These are phyloP conservation scores for Ottelia alismoides DNA, from an alignment of 106 monocot species.

Conservation along the genomic window DNA sequence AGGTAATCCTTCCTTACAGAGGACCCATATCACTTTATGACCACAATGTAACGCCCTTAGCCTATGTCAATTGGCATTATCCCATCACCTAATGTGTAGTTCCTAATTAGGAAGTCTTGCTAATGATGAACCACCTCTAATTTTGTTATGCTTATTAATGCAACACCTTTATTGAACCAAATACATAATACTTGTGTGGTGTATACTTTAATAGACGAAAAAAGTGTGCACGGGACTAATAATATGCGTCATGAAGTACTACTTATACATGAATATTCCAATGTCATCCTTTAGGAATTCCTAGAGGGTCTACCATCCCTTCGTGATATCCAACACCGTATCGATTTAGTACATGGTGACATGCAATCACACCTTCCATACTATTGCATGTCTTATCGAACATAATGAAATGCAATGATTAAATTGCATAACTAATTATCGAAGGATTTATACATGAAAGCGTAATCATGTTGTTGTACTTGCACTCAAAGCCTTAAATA, in stretches of 20 bases:
- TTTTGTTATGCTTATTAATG: neutral
- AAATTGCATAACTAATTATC: too few relatives aligned
- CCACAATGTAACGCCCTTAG: too few relatives aligned
- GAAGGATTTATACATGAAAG: too few relatives aligned
- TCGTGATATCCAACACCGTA: neutral
- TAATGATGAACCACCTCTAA: neutral
- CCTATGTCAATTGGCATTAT: too few relatives aligned
- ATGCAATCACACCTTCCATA: neutral
- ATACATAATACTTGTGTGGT: neutral
- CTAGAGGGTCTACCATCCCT: neutral
- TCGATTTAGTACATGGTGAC: neutral
- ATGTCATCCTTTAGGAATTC: neutral
- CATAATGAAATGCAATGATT: too few relatives aligned
- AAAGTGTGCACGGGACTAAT: neutral
- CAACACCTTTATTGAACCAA: neutral
- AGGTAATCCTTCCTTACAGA: too few relatives aligned
- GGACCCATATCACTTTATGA: too few relatives aligned
- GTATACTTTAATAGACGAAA: neutral
- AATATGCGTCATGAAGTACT: neutral
- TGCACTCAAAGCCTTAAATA: too few relatives aligned
- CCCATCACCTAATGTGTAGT: too few relatives aligned
- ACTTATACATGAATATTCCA: neutral
- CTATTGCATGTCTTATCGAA: slow-evolving; percentile 2
- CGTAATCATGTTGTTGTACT: too few relatives aligned
- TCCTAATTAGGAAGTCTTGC: neutral